phyloP scores from a whole-genome alignment of 805 yeast species.

The Candida sphagnicola region DNA sequence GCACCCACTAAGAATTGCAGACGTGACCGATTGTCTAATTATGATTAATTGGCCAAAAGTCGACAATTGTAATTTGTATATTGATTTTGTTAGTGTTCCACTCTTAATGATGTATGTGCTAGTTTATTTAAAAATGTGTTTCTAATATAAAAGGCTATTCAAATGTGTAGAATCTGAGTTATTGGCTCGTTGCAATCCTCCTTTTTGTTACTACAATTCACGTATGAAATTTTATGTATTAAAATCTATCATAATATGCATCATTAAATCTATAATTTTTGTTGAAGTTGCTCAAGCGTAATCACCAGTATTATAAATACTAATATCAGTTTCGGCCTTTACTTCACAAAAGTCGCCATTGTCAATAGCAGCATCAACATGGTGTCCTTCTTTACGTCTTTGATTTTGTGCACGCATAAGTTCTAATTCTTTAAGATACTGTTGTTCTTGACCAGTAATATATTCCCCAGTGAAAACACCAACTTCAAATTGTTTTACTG shows the following conservation, averaged over 20 bases:
- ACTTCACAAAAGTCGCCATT: slow-evolving; percentile 52
- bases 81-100: too few relatives aligned
- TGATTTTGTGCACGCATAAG: slow-evolving; percentile 76
- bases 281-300: slow-evolving; percentile 20
- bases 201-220: neutral
- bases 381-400: slow-evolving; percentile 33
- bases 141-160: too few relatives aligned
- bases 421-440: slow-evolving; percentile 78
- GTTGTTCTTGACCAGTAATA: slow-evolving; percentile 89
- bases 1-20: neutral
- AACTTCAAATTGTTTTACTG: slow-evolving; percentile 72
- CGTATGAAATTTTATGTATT: slow-evolving; percentile 1
- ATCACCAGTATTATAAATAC: slow-evolving; percentile 57
- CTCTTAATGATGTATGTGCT: too few relatives aligned
- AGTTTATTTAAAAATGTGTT: too few relatives aligned
- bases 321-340: slow-evolving; percentile 71
- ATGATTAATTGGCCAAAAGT: too few relatives aligned
- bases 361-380: slow-evolving; percentile 40
- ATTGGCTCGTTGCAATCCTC: too few relatives aligned
- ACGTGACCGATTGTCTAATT: neutral
- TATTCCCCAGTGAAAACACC: slow-evolving; percentile 96
- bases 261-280: neutral
- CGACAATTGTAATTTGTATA: too few relatives aligned
- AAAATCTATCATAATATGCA: slow-evolving; percentile 1
- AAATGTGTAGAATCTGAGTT: too few relatives aligned